phyloP scores from a whole-genome alignment of 352 stramenopile species.

The Pythium biforme region DNA sequence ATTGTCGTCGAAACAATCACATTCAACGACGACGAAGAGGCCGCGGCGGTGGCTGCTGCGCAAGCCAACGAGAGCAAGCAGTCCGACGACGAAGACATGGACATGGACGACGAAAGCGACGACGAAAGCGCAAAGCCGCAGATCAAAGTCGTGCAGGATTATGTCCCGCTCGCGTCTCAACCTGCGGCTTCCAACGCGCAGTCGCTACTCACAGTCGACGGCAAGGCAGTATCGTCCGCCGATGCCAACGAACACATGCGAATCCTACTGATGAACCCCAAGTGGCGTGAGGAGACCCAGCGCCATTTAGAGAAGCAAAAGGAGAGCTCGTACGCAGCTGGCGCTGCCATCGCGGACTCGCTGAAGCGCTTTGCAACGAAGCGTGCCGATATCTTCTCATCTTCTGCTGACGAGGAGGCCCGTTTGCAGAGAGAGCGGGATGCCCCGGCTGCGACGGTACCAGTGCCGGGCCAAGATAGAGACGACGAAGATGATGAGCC shows the following conservation, averaged over 20 bases:
- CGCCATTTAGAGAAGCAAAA: conserved; percentile 97
- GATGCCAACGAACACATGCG: conserved; percentile 98
- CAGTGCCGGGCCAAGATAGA: conserved; percentile 8
- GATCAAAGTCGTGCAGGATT: conserved; percentile 85
- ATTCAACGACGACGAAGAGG: conserved; percentile 91
- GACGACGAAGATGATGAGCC: conserved; percentile 38
- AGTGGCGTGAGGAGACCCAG: conserved; percentile 96
- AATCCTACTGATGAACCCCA: conserved; percentile 98
- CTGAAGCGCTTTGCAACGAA: conserved; percentile 92
- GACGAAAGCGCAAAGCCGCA: conserved; percentile 44
- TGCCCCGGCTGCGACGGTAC: conserved; percentile 27
- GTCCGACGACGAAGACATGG: conserved; percentile 86
- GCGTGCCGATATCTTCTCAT: conserved; percentile 92
- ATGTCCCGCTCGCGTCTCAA: conserved; percentile 66
- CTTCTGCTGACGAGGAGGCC: conserved; percentile 82
- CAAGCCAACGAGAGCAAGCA: conserved; percentile 34
- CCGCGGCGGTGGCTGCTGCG: conserved; percentile 30
- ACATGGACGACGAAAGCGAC: conserved; percentile 80
- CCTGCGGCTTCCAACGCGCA: conserved; percentile 26
- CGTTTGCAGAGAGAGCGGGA: conserved; percentile 43
- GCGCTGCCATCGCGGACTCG: conserved; percentile 94
- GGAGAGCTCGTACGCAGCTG: conserved; percentile 93
- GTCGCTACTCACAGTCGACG: conserved; percentile 72
- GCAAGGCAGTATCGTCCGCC: conserved; percentile 85
- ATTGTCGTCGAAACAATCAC: conserved; percentile 98